These are phyloP conservation scores for Annulohypoxylon maeteangense DNA, from an alignment of 495 filamentous ascomycete genomes.

Conservation along the genomic window DNA sequence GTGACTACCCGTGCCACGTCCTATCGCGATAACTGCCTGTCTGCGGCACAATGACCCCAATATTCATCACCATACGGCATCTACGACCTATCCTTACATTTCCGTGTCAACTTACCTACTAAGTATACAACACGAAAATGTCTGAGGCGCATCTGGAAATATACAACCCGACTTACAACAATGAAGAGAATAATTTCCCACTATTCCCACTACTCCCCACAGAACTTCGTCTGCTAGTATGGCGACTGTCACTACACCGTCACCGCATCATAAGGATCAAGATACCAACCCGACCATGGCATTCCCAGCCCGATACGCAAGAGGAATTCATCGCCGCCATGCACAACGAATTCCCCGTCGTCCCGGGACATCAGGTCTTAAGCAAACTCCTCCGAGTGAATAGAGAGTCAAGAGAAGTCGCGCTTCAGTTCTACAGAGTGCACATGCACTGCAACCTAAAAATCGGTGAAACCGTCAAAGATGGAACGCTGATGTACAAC, in stretches of 20 bases:
- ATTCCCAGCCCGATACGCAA: background rate
- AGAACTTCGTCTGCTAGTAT: background rate
- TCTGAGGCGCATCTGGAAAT: background rate
- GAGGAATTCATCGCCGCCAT: background rate
- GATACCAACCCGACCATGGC: background rate
- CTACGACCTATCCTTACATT: too few relatives aligned
- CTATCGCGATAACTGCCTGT: too few relatives aligned
- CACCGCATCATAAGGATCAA: background rate
- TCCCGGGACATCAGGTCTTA: background rate
- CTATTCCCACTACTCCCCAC: background rate
- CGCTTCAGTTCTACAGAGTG: conserved; percentile 1
- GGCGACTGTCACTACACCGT: background rate
- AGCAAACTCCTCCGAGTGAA: conserved; percentile 1
- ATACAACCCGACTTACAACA: conserved; percentile 1
- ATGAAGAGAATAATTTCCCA: background rate
- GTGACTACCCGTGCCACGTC: too few relatives aligned
- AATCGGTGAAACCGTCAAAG: background rate
- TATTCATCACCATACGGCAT: too few relatives aligned
- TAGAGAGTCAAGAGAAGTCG: background rate
- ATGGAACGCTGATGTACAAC: background rate
- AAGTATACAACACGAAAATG: background rate
- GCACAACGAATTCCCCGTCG: background rate
- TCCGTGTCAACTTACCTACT: too few relatives aligned
- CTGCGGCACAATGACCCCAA: too few relatives aligned
- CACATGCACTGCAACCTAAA: background rate